These are phyloP conservation scores for Tolypocladium sp. DNA, from an alignment of 2,329 filamentous ascomycete species.

Conservation along the genomic window DNA sequence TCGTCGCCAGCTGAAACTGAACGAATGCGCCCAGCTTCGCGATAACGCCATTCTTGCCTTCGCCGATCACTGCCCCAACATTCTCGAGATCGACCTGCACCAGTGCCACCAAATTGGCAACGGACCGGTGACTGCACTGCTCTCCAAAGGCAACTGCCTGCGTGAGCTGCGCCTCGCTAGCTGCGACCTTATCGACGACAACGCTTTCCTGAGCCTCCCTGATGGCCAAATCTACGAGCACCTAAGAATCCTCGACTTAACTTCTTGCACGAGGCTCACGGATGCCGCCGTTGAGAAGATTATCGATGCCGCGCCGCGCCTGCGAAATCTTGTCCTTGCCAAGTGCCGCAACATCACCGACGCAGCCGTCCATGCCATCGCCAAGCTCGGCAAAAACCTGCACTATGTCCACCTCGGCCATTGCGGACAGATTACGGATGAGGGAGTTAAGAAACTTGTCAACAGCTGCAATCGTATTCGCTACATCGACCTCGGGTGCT, in stretches of 20 bases:
- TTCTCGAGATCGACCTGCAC: constrained; percentile 93
- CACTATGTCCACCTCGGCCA: constrained; percentile 96
- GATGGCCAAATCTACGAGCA: constrained; percentile 66
- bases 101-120: constrained; percentile 77
- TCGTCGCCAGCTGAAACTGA: constrained; percentile 71
- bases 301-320: constrained; percentile 72
- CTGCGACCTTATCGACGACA: constrained; percentile 76
- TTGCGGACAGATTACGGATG: constrained; percentile 83
- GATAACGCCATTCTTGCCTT: constrained; percentile 79
- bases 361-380: constrained; percentile 75
- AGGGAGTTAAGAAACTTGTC: constrained; percentile 76
- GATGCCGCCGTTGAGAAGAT: constrained; percentile 86
- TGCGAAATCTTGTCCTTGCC: constrained; percentile 86
- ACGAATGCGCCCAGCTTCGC: constrained; percentile 78
- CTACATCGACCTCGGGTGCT: constrained; percentile 98
- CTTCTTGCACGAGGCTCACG: constrained; percentile 74
- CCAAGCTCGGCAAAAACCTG: constrained; percentile 84
- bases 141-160: constrained; percentile 71
- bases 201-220: constrained; percentile 77
- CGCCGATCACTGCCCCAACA: constrained; percentile 79
- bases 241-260: constrained; percentile 86
- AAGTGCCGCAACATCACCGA: constrained; percentile 95
- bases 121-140: constrained; percentile 69
- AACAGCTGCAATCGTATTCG: constrained; percentile 84
- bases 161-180: constrained; percentile 82